A percentile compares a stretch with the other conserved stretches of the same genome.
Evolutionary conservation across 192 early-diverging fungal species (phyloP).

Genomic region (Linnemannia zychae): DNA sequence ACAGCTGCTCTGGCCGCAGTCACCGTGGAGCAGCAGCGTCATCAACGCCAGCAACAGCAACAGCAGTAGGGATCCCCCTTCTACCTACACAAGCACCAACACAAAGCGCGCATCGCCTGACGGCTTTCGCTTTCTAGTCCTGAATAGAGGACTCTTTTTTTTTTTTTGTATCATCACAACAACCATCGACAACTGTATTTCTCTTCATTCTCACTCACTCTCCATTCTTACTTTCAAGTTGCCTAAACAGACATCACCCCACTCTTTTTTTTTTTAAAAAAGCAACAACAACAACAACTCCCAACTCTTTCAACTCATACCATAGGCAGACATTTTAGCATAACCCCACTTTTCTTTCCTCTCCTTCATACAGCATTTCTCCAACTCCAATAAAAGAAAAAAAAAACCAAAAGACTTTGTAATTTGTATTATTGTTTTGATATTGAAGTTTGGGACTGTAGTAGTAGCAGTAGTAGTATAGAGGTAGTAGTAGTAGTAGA

Average conservation of each 20-base stretch:
- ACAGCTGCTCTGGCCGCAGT: slow-evolving; percentile 52
- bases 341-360: background rate
- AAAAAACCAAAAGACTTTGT: background rate
- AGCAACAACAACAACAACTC: no score
- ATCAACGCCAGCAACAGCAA: slow-evolving; percentile 18
- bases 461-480: no score
- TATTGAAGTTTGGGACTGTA: no score
- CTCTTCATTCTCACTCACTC: background rate
- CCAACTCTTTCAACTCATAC: slow-evolving; percentile 10
- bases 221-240: background rate
- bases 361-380: background rate
- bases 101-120: background rate
- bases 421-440: no score
- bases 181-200: background rate
- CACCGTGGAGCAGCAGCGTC: slow-evolving; percentile 47
- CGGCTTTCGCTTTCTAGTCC: no score
- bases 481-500: no score
- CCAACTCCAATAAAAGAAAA: background rate
- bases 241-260: no score
- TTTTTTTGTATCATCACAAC: background rate
- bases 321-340: background rate
- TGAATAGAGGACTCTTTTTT: background rate
- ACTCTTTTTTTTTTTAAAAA: background rate
- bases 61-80: background rate
- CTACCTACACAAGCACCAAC: background rate